A percentile compares a stretch with the other conserved stretches of the same genome.
phyloP scores from a whole-genome alignment of 306 rosid species.

The Erythrophleum fordii region DNA sequence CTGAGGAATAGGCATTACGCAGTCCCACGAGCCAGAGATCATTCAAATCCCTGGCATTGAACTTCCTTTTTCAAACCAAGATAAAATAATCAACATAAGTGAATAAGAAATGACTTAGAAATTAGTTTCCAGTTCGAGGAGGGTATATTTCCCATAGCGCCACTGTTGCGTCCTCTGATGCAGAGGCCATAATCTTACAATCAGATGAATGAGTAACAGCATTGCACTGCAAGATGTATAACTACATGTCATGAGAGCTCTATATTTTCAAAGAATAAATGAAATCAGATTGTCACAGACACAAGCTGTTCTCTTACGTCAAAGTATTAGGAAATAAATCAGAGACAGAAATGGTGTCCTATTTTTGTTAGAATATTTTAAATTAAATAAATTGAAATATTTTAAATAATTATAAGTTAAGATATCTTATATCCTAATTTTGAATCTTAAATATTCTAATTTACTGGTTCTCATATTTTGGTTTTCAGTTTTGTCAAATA shows the following conservation, averaged over 20 bases:
- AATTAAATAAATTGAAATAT: too few relatives aligned
- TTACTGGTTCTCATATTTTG: too few relatives aligned
- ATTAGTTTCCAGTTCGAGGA: slow-evolving; percentile 56
- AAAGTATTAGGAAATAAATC: not conserved
- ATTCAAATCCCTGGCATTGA: not conserved
- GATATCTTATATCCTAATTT: too few relatives aligned
- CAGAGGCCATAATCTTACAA: slow-evolving; percentile 86
- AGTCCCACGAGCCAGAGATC: not conserved
- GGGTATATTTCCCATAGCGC: slow-evolving; percentile 95
- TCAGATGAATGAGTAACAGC: slow-evolving; percentile 75
- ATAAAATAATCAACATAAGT: not conserved
- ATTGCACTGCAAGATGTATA: slow-evolving; percentile 65
- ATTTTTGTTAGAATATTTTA: too few relatives aligned
- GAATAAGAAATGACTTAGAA: not conserved
- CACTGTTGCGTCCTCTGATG: slow-evolving; percentile 84
- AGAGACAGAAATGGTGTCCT: not conserved
- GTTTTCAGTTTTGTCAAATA: too few relatives aligned
- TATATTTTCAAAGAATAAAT: not conserved
- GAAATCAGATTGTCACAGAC: not conserved
- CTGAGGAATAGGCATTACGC: not conserved
- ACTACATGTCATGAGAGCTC: not conserved
- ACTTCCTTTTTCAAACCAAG: not conserved
- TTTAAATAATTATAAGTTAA: too few relatives aligned
- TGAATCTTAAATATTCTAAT: too few relatives aligned
- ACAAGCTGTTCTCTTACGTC: slow-evolving; percentile 11